phyloP scores from a whole-genome alignment of 2,329 filamentous ascomycete species.

The Trichoderma atroviride region DNA sequence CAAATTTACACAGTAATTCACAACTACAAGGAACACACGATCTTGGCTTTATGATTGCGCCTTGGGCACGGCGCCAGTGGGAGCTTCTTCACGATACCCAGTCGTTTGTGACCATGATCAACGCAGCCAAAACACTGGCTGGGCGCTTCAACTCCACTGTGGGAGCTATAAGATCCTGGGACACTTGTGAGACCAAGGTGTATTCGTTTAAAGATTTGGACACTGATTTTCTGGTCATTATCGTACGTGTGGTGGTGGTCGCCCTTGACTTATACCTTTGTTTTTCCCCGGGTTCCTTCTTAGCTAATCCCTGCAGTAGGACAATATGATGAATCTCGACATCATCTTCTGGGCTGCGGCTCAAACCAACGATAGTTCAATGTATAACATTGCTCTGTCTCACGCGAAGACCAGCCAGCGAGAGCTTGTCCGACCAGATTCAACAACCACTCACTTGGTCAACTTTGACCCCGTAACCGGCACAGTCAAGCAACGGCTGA shows the following conservation, averaged over 20 bases:
- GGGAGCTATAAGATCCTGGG: slow-evolving; percentile 27
- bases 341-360: slow-evolving; percentile 27
- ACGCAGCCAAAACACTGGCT: slow-evolving; percentile 23
- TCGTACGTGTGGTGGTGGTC: neutral
- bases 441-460: slow-evolving; percentile 28
- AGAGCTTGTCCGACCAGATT: slow-evolving; percentile 23
- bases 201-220: slow-evolving; percentile 19
- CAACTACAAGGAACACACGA: slow-evolving; percentile 24
- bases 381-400: slow-evolving; percentile 21
- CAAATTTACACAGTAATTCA: too few relatives aligned
- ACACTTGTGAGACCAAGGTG: slow-evolving; percentile 12
- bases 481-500: slow-evolving; percentile 25
- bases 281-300: too few relatives aligned
- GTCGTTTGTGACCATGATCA: slow-evolving; percentile 24
- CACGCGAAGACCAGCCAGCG: slow-evolving; percentile 25
- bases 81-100: slow-evolving; percentile 2
- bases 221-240: slow-evolving; percentile 27
- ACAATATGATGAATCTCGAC: slow-evolving; percentile 32
- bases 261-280: too few relatives aligned
- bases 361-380: slow-evolving; percentile 23
- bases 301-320: neutral
- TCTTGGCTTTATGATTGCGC: slow-evolving; percentile 29
- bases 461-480: slow-evolving; percentile 27
- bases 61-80: slow-evolving; percentile 23
- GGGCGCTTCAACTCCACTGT: slow-evolving; percentile 28